Conservation (phyloP, 257 asterid genomes). For the Plectranthus barbatus region DNA sequence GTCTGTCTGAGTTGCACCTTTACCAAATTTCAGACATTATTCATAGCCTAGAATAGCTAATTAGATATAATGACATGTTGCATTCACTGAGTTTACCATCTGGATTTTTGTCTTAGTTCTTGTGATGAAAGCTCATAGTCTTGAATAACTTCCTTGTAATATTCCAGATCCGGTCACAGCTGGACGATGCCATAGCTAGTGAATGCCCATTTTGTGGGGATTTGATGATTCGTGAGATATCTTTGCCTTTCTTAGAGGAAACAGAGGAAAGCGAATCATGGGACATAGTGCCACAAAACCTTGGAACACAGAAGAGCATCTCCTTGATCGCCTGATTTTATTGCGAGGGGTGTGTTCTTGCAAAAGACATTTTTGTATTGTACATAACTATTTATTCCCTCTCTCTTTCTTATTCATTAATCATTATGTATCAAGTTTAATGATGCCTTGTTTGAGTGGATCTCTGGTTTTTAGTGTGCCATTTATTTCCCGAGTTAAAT, state of each 20-base stretch:
- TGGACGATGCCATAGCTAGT: slow-evolving; percentile 88
- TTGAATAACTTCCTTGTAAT: neutral
- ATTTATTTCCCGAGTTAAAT: no score
- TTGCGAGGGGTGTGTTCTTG: no score
- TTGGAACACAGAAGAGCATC: slow-evolving; percentile 61
- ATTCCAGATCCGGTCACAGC: slow-evolving; percentile 77
- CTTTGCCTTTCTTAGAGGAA: slow-evolving; percentile 64
- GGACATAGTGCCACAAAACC: slow-evolving; percentile 64
- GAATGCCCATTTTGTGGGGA: slow-evolving; percentile 97
- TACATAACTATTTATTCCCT: slow-evolving; percentile 2
- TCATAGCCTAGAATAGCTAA: neutral
- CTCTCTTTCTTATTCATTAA: no score
- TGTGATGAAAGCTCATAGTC: neutral
- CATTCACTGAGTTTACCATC: neutral
- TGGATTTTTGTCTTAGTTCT: neutral
- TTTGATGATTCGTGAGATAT: slow-evolving; percentile 81
- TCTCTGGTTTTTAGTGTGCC: no score
- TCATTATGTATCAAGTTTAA: no score
- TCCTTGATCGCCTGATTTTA: slow-evolving; percentile 35
- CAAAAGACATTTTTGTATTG: no score
- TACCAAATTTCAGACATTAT: neutral
- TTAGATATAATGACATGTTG: neutral
- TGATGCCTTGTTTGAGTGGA: no score
- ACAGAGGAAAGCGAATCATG: slow-evolving; percentile 58
- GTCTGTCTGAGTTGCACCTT: slow-evolving; percentile 33